A percentile compares a stretch with the other conserved stretches of the same genome.
phyloP scores from a whole-genome alignment of 495 filamentous ascomycete genomes.

The Penicillium diatomitis region DNA sequence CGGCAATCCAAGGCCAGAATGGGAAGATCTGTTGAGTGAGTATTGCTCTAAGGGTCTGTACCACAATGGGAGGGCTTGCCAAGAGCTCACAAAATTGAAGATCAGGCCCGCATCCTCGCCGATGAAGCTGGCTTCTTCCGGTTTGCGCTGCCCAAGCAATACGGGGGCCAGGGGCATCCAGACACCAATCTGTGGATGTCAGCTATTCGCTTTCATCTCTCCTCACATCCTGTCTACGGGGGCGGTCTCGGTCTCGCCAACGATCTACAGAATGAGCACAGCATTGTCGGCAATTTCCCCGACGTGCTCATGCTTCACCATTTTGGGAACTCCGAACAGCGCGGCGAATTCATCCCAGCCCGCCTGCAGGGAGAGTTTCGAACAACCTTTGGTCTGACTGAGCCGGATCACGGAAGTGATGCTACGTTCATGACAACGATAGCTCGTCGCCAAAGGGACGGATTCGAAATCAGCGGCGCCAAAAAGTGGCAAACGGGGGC shows the following conservation, averaged over 20 bases:
- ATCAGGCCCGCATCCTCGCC: conserved; percentile 31
- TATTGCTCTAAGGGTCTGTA: background rate
- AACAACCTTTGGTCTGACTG: conserved; percentile 51
- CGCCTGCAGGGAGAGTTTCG: conserved; percentile 39
- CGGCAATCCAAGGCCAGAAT: conserved; percentile 45
- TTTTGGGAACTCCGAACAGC: conserved; percentile 43
- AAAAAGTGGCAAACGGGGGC: conserved; percentile 58
- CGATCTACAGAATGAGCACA: conserved; percentile 53
- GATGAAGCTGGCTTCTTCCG: conserved; percentile 49
- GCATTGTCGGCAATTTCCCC: conserved; percentile 50
- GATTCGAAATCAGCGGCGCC: conserved; percentile 43
- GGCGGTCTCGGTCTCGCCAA: conserved; percentile 48
- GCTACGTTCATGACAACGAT: conserved; percentile 48
- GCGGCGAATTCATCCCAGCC: conserved; percentile 37
- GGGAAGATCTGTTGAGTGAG: conserved; percentile 40
- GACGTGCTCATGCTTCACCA: conserved; percentile 48
- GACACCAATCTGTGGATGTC: conserved; percentile 50
- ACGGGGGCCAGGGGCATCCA: conserved; percentile 42
- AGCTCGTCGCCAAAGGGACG: conserved; percentile 28
- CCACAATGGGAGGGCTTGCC: background rate
- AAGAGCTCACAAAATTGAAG: conserved; percentile 5
- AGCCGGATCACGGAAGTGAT: conserved; percentile 51
- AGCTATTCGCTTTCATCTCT: conserved; percentile 48
- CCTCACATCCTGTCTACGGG: conserved; percentile 33
- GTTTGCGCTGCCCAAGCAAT: conserved; percentile 43